Conservation (phyloP, 306 rosid species). For the Acmispon strigosus region DNA sequence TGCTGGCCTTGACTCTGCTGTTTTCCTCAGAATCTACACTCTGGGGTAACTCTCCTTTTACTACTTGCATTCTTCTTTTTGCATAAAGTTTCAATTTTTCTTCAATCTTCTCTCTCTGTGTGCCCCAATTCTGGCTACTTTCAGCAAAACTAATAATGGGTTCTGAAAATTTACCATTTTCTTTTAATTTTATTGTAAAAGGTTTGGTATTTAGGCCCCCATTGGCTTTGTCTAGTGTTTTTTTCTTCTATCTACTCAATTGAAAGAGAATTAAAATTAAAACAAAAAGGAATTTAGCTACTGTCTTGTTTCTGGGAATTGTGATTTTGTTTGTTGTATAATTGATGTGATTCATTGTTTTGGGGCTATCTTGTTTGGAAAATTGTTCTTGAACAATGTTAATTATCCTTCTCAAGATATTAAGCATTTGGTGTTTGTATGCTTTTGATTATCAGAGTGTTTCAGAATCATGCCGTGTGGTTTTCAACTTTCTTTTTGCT, state of each 20-base stretch:
- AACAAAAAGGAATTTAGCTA: background rate
- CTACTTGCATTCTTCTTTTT: background rate
- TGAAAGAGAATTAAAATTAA: background rate
- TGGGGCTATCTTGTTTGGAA: background rate
- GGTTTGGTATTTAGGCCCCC: background rate
- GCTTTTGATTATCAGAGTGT: background rate
- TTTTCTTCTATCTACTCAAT: background rate
- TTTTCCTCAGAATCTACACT: conserved; percentile 80
- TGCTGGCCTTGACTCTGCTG: conserved; percentile 98
- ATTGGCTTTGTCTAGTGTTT: background rate
- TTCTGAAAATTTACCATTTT: background rate
- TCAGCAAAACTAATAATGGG: background rate
- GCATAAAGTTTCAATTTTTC: conserved; percentile 2
- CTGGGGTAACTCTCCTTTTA: conserved; percentile 53
- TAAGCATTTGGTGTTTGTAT: background rate
- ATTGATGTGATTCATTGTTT: conserved; percentile 13
- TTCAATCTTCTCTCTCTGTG: background rate
- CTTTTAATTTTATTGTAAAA: background rate
- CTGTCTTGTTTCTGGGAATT: background rate
- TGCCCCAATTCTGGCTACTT: background rate
- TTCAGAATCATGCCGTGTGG: conserved; percentile 23
- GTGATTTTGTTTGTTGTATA: background rate
- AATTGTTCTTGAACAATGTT: background rate
- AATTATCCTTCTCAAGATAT: background rate
- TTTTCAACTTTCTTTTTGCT: conserved; percentile 27